phyloP scores from a whole-genome alignment of 1,284 basidiomycete species.

The Heterobasidion occidentale region DNA sequence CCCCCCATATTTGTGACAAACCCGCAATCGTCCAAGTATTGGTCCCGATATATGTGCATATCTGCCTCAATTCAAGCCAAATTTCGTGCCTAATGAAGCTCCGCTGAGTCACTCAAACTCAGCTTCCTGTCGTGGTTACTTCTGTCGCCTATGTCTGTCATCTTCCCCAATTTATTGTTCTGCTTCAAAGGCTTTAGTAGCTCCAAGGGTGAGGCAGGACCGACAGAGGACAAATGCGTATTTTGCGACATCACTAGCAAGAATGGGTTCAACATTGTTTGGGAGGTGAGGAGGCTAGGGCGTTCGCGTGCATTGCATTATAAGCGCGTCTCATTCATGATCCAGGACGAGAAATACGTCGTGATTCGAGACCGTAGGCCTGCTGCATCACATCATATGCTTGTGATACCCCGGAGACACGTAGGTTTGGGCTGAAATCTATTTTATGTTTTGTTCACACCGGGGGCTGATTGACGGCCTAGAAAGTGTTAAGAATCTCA shows the following conservation, averaged over 20 bases:
- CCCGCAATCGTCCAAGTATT: too few species aligned
- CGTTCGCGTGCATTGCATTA: not conserved
- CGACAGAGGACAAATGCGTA: conserved; percentile 21
- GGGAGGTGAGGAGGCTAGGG: not conserved
- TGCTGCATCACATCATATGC: conserved; percentile 51
- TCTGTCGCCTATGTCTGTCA: not conserved
- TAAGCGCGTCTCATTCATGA: not conserved
- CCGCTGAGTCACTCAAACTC: too few species aligned
- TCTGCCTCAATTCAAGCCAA: too few species aligned
- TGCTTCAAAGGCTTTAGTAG: not conserved
- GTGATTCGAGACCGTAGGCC: conserved; percentile 63
- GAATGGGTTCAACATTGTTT: conserved; percentile 42
- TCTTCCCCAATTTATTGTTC: not conserved
- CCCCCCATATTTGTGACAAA: too few species aligned
- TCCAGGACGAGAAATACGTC: conserved; percentile 49
- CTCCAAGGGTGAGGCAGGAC: not conserved
- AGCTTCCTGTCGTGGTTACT: too few species aligned
- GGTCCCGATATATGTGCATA: too few species aligned
- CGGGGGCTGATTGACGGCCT: not conserved
- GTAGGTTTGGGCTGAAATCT: conserved; percentile 30
- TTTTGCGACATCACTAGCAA: conserved; percentile 51
- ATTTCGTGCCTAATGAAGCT: too few species aligned
- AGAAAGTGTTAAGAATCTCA: conserved; percentile 18
- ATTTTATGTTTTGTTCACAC: not conserved
- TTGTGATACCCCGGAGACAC: conserved; percentile 59